Evolutionary conservation across 768 basidiomycete genomes (phyloP).

Genomic region (Pulveroboletus sp.): DNA sequence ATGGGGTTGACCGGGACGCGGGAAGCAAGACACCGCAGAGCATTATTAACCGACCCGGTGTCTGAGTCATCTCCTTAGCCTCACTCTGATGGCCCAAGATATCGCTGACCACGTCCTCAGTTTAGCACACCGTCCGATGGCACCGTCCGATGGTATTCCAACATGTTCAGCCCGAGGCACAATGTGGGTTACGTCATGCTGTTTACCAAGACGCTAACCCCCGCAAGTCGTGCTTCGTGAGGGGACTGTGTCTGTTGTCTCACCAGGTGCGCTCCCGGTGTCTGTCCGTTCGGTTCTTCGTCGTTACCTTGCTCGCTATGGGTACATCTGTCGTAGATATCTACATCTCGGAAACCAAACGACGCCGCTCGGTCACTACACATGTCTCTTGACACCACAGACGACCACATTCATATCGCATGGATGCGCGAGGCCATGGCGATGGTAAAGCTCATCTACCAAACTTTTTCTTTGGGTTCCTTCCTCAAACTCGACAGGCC

Average conservation of each 20-base stretch:
- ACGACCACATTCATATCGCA: constrained; percentile 32
- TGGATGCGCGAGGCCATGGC: constrained; percentile 84
- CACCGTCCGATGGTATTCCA: too few species aligned
- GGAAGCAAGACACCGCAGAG: constrained; percentile 2
- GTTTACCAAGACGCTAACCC: too few species aligned
- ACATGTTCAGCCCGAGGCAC: too few species aligned
- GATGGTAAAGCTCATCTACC: constrained; percentile 51
- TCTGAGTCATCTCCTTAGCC: neutral
- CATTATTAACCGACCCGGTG: neutral
- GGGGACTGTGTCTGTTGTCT: too few species aligned
- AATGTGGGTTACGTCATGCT: too few species aligned
- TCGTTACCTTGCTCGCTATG: too few species aligned
- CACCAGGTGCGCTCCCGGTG: too few species aligned
- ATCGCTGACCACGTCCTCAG: neutral
- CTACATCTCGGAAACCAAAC: too few species aligned
- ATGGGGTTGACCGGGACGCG: neutral
- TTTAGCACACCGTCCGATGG: neutral
- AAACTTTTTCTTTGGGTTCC: neutral
- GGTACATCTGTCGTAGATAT: neutral
- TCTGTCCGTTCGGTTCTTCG: too few species aligned
- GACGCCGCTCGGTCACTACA: too few species aligned
- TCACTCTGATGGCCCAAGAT: neutral
- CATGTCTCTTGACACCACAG: constrained; percentile 4
- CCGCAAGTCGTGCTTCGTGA: too few species aligned
- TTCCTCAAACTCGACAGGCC: constrained; percentile 44